Evolutionary conservation across 352 stramenopile genomes (phyloP), one percentile per base, ranked within the genome.

Genomic region (Globisporangium cylindrosporum): DNA sequence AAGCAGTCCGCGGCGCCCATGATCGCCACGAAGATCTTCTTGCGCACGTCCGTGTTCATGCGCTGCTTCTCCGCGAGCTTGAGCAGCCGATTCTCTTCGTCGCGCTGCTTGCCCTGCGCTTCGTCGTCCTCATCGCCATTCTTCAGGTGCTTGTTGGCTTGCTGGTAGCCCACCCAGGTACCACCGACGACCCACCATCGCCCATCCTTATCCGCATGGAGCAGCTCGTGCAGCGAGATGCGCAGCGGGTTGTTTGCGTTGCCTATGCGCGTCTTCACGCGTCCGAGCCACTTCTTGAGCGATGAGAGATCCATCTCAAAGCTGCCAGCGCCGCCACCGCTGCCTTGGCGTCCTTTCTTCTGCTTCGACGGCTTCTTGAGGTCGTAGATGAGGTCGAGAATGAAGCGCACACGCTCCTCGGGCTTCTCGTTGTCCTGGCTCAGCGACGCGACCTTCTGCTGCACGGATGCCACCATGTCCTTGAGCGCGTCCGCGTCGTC

Each of bases 111-210:
- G 18, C 60, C 46, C 27, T 73, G 49, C 48, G n/a, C 46, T 5
- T 64, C 62, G 25, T 70, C 68, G 24, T 64, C 70, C 10, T 72
- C 73, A 14, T 69, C 32, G 24, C 59, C 49, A 20, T 57, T 48
- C 18, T 68, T 49, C 49, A 36, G 48, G 60, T 82, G 38, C 36
- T 49, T 59, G 27, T 8, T 51, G n/a, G 66, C 65, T 54, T 82
- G 76, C 66, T 90, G 78, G 67, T 88, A 92, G 18, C 79, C 79
- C 53, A 97, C 86, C 97, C 97, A 99, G 6, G 94, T 97, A 22
- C 96, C 94, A 48, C 97, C 97, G 15, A 99, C 93, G 64, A 98
- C 84, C 97, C 97, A 99, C 96, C 97, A 99, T 60, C 97, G 92
- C 66, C 97, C 97, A 63, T 94, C 82, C 69, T 97, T 80, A 25